These are phyloP conservation scores for Gastrodia elata DNA, from an alignment of 106 monocot species.

Conservation along the genomic window DNA sequence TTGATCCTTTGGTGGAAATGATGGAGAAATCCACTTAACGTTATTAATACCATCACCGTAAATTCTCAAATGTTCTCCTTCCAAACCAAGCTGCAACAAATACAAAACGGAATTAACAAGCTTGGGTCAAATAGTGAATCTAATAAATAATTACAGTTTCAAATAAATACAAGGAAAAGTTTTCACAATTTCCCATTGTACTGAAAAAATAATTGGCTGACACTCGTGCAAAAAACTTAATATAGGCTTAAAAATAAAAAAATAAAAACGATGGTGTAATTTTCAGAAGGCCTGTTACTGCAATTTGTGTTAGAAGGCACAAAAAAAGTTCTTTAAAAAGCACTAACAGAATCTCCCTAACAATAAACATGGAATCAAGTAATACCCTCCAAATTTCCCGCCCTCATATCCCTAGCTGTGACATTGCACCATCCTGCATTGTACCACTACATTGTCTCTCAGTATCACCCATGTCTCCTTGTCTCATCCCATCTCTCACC, in stretches of 20 bases:
- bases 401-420: too few species aligned
- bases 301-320: too few species aligned
- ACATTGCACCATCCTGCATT: too few species aligned
- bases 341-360: not conserved
- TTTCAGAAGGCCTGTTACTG: not conserved
- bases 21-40: conserved; percentile 43
- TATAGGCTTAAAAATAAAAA: not conserved
- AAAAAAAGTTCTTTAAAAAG: not conserved
- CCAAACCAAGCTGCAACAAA: conserved; percentile 60
- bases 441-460: too few species aligned
- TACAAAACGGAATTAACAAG: not conserved
- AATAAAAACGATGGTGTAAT: not conserved
- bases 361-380: too few species aligned
- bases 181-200: not conserved
- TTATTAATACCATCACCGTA: conserved; percentile 30
- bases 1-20: conserved; percentile 59
- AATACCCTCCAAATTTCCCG: too few species aligned
- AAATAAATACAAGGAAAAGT: not conserved
- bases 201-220: not conserved
- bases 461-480: too few species aligned
- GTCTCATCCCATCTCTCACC: too few species aligned
- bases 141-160: not conserved
- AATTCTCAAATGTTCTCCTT: conserved; percentile 61
- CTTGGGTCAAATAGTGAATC: not conserved
- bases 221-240: not conserved